phyloP scores from a whole-genome alignment of 192 early-diverging fungal genomes.

The Coemansia pectinata region DNA sequence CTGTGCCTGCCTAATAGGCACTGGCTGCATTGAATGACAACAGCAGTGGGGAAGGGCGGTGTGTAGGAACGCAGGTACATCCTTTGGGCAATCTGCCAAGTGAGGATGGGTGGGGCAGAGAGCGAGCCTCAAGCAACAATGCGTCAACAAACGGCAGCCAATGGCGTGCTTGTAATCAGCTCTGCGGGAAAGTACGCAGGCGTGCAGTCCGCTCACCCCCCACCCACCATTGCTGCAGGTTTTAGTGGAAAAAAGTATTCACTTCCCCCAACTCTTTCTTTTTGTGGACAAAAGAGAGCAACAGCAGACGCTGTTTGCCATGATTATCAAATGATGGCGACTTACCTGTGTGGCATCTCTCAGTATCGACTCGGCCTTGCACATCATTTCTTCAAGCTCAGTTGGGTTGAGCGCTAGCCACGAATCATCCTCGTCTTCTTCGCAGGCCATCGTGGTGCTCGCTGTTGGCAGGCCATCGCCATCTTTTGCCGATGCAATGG shows the following conservation, averaged over 20 bases:
- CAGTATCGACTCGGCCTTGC: slow-evolving; percentile 44
- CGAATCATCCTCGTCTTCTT: slow-evolving; percentile 48
- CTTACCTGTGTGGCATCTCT: slow-evolving; percentile 40
- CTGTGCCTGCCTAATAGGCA: not conserved
- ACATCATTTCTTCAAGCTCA: slow-evolving; percentile 48
- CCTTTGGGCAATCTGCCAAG: slow-evolving; percentile 5
- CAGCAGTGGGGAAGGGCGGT: not conserved
- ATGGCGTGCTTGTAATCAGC: not conserved
- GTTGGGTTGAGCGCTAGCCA: slow-evolving; percentile 46
- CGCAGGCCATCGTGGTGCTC: slow-evolving; percentile 7
- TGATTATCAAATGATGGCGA: not conserved
- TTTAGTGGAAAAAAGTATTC: slow-evolving; percentile 3
- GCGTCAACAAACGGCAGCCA: slow-evolving; percentile 2
- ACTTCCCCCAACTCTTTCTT: not conserved
- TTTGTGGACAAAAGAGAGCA: not conserved
- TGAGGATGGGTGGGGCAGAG: not conserved
- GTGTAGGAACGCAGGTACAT: not conserved
- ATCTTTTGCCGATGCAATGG: slow-evolving; percentile 2
- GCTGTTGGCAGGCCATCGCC: not conserved
- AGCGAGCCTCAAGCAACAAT: not conserved
- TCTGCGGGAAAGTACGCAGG: slow-evolving; percentile 6
- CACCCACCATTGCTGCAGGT: not conserved
- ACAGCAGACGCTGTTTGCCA: not conserved
- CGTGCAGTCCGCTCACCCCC: not conserved
- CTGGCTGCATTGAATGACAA: slow-evolving; percentile 1